A percentile compares a stretch with the other conserved stretches of the same genome.
phyloP scores from a whole-genome alignment of 805 yeast species.

The Candida coleopterorum region DNA sequence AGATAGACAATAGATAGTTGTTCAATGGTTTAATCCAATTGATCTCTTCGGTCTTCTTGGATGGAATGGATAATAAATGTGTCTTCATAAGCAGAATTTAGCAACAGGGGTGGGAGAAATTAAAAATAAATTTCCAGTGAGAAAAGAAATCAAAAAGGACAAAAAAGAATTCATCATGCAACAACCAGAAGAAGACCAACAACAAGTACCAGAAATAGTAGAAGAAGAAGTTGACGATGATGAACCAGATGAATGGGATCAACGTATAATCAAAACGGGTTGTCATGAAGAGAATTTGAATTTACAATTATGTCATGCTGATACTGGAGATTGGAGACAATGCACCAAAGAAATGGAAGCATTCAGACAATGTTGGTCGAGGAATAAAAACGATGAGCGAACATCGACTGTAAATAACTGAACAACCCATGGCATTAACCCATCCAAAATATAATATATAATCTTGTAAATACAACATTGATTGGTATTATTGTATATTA shows the following conservation, averaged over 20 bases:
- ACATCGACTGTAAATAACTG: slow-evolving; percentile 33
- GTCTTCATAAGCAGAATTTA: slow-evolving; percentile 28
- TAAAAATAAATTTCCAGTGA: background rate
- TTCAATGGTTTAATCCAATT: slow-evolving; percentile 66
- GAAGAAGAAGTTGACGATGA: slow-evolving; percentile 36
- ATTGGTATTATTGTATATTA: too few relatives aligned
- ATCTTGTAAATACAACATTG: background rate
- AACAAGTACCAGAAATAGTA: too few relatives aligned
- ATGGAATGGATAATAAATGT: slow-evolving; percentile 19
- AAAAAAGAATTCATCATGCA: background rate
- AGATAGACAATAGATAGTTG: slow-evolving; percentile 51
- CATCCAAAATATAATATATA: too few relatives aligned
- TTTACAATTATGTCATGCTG: slow-evolving; percentile 42
- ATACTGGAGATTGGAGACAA: slow-evolving; percentile 42
- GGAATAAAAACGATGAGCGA: slow-evolving; percentile 51
- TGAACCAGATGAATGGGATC: slow-evolving; percentile 45
- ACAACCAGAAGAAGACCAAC: slow-evolving; percentile 3
- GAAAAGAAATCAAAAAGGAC: background rate
- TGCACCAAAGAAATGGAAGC: slow-evolving; percentile 45
- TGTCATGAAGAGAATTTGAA: slow-evolving; percentile 38
- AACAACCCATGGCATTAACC: too few relatives aligned
- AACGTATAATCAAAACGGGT: slow-evolving; percentile 40
- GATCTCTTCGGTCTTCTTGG: slow-evolving; percentile 48
- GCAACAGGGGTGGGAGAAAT: too few relatives aligned
- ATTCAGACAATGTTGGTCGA: slow-evolving; percentile 61